Evolutionary conservation across 2,329 filamentous ascomycete species (phyloP), one percentile per base, ranked within the genome.

Genomic region (Colletotrichum falcatum): DNA sequence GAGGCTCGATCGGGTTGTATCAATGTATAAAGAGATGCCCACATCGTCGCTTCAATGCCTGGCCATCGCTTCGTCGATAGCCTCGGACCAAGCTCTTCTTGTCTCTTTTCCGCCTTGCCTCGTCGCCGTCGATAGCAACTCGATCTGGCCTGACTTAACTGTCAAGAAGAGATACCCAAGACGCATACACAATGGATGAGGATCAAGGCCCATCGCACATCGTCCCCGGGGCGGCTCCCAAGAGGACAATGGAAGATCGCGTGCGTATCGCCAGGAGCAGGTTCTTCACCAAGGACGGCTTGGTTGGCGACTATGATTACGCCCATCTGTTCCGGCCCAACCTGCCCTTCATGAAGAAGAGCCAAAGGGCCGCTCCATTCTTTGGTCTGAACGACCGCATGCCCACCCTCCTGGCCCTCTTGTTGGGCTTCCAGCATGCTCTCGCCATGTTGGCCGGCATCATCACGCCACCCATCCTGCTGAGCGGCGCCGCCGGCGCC

Each of bases 261-360:
- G 37, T 82, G 16, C 73, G 72, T 39, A 51, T 73, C 53, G 30
- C 82, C 65, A 82, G 77, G 75, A 82, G 81, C 70, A 81, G 82
- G 7, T 85, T 89, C 73, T 80, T 85, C 64, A 89, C 87, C 55
- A 90, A 84, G 72, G 87, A 94, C 1, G 95, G 95, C 16, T 86
- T 97, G 33, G 81, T 98, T 66, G 95, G 95, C 73, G 86, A 90
- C 75, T 98, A 98, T 81, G 92, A 98, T 85, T 98, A 98, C 86
- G 92, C 80, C 44, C 96, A 94, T 77, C 90, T 98, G 49, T 97
- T 98, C 85, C 89, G 84, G 28, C 93, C 89, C 1, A 94, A 93
- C 74, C 81, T 97, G 28, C 95, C 95, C 0, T 97, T 97, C 80
- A 90, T 96, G 85, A 90, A 88, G 77, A 89, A 88, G 78, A 76